phyloP scores from a whole-genome alignment of 1,139 yeast genomes.

The Lodderomyces metapsilosis region DNA sequence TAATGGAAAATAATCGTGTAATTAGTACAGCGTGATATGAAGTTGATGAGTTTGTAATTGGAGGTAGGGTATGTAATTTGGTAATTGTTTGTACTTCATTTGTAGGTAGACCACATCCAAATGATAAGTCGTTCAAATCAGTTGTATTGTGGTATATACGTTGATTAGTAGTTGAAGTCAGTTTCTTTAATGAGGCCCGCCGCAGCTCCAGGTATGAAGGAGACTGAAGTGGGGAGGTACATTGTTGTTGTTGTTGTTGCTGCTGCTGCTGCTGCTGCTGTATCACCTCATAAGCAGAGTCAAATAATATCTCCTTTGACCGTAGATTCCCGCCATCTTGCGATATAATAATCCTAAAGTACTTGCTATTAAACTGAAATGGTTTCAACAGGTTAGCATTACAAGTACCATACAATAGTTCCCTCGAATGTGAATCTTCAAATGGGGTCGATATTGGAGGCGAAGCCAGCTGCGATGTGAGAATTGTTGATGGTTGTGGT shows the following conservation, averaged over 20 bases:
- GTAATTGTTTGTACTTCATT: constrained; percentile 46
- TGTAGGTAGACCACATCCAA: constrained; percentile 56
- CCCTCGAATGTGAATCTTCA: constrained; percentile 45
- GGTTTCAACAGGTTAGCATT: constrained; percentile 30
- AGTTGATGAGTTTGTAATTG: constrained; percentile 32
- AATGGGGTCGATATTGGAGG: constrained; percentile 23
- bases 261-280: constrained; percentile 5
- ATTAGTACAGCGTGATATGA: constrained; percentile 39
- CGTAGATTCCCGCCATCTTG: constrained; percentile 55
- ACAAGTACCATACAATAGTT: constrained; percentile 42
- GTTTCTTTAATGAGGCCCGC: constrained; percentile 13
- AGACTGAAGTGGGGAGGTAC: background rate
- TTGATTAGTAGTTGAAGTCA: constrained; percentile 18
- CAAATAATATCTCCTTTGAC: constrained; percentile 48
- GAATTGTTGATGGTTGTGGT: too few species aligned
- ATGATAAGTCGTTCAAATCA: constrained; percentile 53
- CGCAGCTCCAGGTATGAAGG: constrained; percentile 1
- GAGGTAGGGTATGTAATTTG: constrained; percentile 49
- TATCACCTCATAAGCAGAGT: constrained; percentile 31
- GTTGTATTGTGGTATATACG: constrained; percentile 38
- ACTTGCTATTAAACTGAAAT: constrained; percentile 30
- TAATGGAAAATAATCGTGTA: constrained; percentile 45
- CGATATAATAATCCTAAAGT: constrained; percentile 45
- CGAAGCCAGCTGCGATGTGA: constrained; percentile 2
- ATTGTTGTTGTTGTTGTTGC: constrained; percentile 7